Percentiles rank a stretch among this genome's conserved stretches.
phyloP scores from a whole-genome alignment of 169 alveolate genomes.

The Haemoproteus tartakovskyi region DNA sequence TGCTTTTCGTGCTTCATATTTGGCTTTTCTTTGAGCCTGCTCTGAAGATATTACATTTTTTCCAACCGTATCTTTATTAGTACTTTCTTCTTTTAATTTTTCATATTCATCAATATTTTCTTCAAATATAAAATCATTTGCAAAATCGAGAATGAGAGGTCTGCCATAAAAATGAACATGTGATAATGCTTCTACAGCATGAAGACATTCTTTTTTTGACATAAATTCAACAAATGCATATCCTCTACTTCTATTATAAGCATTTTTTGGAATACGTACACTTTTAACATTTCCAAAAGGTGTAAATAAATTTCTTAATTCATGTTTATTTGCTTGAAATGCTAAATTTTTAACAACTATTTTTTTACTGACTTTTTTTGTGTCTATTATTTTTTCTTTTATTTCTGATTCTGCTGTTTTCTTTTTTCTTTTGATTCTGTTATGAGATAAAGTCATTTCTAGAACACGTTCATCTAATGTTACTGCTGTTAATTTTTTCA shows the following conservation, averaged over 20 bases:
- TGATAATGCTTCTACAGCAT: conserved; percentile 86
- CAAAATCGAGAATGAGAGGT: conserved; percentile 86
- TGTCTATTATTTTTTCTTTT: conserved; percentile 50
- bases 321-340: conserved; percentile 91
- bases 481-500: conserved; percentile 70
- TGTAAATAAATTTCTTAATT: conserved; percentile 86
- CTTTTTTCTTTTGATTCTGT: conserved; percentile 56
- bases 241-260: conserved; percentile 89
- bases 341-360: conserved; percentile 91
- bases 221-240: conserved; percentile 92
- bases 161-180: conserved; percentile 93
- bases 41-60: conserved; percentile 37
- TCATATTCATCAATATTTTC: conserved; percentile 48
- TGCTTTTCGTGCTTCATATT: conserved; percentile 20
- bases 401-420: neutral
- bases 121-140: conserved; percentile 71
- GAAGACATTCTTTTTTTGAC: conserved; percentile 84
- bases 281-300: conserved; percentile 87
- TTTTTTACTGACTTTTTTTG: conserved; percentile 78
- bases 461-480: conserved; percentile 71
- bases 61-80: neutral
- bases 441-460: conserved; percentile 74
- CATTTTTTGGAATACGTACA: conserved; percentile 92
- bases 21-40: conserved; percentile 54
- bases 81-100: conserved; percentile 30